Evolutionary conservation across 1,284 basidiomycete species (phyloP).

Genomic region (Ceratobasidium sp.): DNA sequence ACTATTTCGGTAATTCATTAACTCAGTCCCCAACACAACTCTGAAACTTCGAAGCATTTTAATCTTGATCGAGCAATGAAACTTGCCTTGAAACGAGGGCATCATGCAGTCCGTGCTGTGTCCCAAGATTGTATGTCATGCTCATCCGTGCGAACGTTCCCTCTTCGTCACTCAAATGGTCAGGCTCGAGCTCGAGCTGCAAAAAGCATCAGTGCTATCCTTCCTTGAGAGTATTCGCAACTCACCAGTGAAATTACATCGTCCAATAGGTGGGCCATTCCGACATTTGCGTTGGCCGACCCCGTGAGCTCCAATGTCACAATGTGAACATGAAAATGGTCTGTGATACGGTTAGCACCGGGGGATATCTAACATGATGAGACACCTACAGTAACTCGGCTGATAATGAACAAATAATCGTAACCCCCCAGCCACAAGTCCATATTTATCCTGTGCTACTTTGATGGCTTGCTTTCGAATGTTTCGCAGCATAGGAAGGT

Average conservation of each 20-base stretch:
- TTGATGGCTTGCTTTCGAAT: slow-evolving; percentile 72
- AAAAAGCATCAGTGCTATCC: background rate
- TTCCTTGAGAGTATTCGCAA: slow-evolving; percentile 44
- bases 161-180: slow-evolving; percentile 60
- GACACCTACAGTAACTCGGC: slow-evolving; percentile 89
- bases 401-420: slow-evolving; percentile 95
- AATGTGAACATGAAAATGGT: slow-evolving; percentile 96
- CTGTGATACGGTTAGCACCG: slow-evolving; percentile 59
- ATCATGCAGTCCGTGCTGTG: slow-evolving; percentile 79
- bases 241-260: slow-evolving; percentile 87
- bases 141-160: slow-evolving; percentile 76
- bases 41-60: background rate
- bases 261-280: slow-evolving; percentile 94
- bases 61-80: slow-evolving; percentile 4
- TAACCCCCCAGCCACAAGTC: slow-evolving; percentile 70
- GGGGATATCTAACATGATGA: slow-evolving; percentile 12
- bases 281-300: slow-evolving; percentile 81
- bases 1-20: too few relatives aligned
- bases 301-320: slow-evolving; percentile 80
- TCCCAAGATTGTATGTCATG: slow-evolving; percentile 85
- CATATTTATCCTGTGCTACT: slow-evolving; percentile 73
- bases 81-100: slow-evolving; percentile 27
- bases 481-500: slow-evolving; percentile 76
- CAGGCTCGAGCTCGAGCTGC: slow-evolving; percentile 72
- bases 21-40: too few relatives aligned